Conservation (phyloP, 2,329 filamentous ascomycete genomes). For the Xylariaceae sp. region DNA sequence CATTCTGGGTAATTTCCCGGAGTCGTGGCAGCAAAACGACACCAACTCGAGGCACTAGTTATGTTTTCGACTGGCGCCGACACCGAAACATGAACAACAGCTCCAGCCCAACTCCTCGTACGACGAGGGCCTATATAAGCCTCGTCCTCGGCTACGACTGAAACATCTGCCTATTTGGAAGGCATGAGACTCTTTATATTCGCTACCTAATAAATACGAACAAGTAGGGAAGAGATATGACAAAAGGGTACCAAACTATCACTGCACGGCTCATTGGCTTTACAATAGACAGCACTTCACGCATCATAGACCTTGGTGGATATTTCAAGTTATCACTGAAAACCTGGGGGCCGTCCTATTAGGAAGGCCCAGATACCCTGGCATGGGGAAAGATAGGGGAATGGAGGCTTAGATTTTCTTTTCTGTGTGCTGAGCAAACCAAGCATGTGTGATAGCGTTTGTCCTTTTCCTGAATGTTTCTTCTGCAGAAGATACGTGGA, state of each 20-base stretch:
- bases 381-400: constrained; percentile 12
- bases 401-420: constrained; percentile 9
- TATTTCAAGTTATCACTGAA: constrained; percentile 6
- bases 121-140: not conserved
- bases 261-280: constrained; percentile 1
- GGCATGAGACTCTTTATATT: not conserved
- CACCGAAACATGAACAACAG: constrained; percentile 4
- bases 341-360: constrained; percentile 11
- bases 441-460: constrained; percentile 23
- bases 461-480: not conserved
- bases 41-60: constrained; percentile 43
- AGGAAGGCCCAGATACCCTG: constrained; percentile 12
- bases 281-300: constrained; percentile 1
- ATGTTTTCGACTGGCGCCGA: constrained; percentile 28
- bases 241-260: not conserved
- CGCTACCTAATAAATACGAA: not conserved
- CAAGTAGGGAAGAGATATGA: not conserved
- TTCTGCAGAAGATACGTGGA: not conserved
- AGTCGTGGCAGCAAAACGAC: constrained; percentile 41
- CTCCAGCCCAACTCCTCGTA: not conserved
- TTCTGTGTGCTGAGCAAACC: constrained; percentile 13
- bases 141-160: not conserved
- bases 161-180: not conserved
- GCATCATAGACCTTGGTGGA: not conserved
- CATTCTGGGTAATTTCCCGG: constrained; percentile 39